Base-by-base conservation (phyloP, 768 basidiomycete genomes). In the Russula ochroleuca region DNA sequence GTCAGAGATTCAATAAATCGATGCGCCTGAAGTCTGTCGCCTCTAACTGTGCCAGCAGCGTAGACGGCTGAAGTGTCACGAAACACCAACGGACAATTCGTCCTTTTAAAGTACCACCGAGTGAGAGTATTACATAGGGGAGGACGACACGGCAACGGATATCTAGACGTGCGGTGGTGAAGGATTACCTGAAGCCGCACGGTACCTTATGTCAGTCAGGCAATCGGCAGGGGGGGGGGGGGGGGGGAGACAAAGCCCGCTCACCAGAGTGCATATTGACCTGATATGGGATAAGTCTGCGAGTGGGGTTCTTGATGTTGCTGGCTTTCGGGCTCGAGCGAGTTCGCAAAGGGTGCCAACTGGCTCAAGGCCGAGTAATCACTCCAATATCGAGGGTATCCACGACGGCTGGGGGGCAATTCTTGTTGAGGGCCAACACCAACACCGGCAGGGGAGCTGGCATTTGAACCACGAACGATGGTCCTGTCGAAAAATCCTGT, bases 401-500 rank as follows among this genome's bases (percentile, higher is more conserved):
- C 71, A 61, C 68, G 54, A 55, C 70, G 65, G 17, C 59, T 41
- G 19, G 50, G 31, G 5, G 52, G 41, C 48, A 41, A 37, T 15
- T 57, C 59, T 45, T 56, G 65, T 21, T 59, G 57, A 49, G 66
- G 23, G 28, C 55, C 47, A 38, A 35, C 21, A 40, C 40, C 53
- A 23, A 56, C 55, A 25, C n/a, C 58, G 21, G 43, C 48, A 23
- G 41, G 15, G 49, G 56, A 45, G 33, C 41, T 51, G 31, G 38
- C 37, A 58, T 49, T 28, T 15, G 58, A 41, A 67, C 55, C 49
- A 61, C 54, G 64, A 28, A 65, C 63, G 40, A 40, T 57, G 41
- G 79, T 76, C 45, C 83, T 82, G 64, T 85, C 85, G 3, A 82
- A 78, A 52, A 89, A 74, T 0, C 87, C 88, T 5, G 88, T 88